Base-by-base conservation (phyloP, 2,329 filamentous ascomycete species). In the Pseudogymnoascus sp. region DNA sequence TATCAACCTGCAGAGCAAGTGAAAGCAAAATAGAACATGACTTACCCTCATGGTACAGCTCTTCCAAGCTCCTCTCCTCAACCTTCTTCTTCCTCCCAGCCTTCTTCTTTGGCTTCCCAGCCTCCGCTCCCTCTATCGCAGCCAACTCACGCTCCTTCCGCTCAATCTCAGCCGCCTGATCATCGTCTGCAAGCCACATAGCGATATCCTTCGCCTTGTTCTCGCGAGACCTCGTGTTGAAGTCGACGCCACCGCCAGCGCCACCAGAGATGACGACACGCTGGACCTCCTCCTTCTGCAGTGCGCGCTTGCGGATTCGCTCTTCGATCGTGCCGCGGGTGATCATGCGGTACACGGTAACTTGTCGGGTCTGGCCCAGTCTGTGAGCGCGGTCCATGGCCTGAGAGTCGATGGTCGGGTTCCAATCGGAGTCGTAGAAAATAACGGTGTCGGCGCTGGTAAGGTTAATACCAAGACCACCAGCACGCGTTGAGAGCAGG, bases 381-480 rank as follows among this genome's bases (percentile, higher is more conserved):
- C 95, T 91, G 85, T 99, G 95, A 11, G 95, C 95, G 75, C 95
- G 90, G 76, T 99, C 95, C 95, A 98, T 98, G 76, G 95, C 95
- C 76, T 99, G 95, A 61, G 91, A 96, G 75, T 99, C 95, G 72
- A 98, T 98, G 3, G 95, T 98, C 0, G 95, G 95, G 75, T 99
- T 99, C 95, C 95, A 99, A 76, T 99, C 95, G 10, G 91, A 96
- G 75, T 99, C 95, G 82, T 99, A 99, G 80, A 99, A 99, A 77
- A 99, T 98, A 77, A 99, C 95, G 0, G 95, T 99, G 75, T 99
- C 95, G 19, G 95, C 95, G 61, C 90, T 89, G 5, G 95, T 98
- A 69, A 99, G 80, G 73, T 99, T 99, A 82, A 99, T 99, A 79
- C 95, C 95, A 19, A 99, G 84, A 81, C 95, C 95, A 85, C 95